phyloP scores from a whole-genome alignment of 768 basidiomycete genomes.

The Cyclocybe aegerita region DNA sequence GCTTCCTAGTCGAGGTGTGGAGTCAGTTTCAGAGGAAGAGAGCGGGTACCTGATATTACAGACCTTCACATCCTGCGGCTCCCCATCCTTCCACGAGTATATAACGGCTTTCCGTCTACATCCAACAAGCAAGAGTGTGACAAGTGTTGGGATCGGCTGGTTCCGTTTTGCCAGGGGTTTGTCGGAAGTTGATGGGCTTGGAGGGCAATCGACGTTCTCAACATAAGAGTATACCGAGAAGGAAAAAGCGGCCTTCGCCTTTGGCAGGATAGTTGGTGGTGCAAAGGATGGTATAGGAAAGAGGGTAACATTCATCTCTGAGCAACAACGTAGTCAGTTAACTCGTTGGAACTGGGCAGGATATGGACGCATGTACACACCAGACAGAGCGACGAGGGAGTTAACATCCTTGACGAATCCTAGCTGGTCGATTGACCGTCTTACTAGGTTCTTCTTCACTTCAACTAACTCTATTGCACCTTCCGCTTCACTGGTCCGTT shows the following conservation, averaged over 20 bases:
- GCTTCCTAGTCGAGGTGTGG: conserved; percentile 58
- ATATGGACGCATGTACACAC: conserved; percentile 39
- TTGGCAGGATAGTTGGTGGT: conserved; percentile 68
- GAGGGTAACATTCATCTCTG: conserved; percentile 74
- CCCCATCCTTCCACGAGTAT: conserved; percentile 86
- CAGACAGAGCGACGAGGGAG: conserved; percentile 81
- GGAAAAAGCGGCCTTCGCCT: conserved; percentile 80
- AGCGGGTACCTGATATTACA: conserved; percentile 8
- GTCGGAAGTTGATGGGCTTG: conserved; percentile 23
- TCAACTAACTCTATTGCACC: conserved; percentile 51
- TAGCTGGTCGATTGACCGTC: conserved; percentile 83
- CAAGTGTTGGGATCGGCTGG: conserved; percentile 57
- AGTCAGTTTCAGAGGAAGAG: not conserved
- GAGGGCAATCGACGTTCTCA: conserved; percentile 37
- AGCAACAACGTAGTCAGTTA: not conserved
- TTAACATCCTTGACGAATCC: conserved; percentile 85
- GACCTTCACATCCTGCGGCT: conserved; percentile 72
- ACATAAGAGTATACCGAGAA: conserved; percentile 74
- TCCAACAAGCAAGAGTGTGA: conserved; percentile 82
- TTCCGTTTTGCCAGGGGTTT: conserved; percentile 20
- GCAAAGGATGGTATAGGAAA: conserved; percentile 74
- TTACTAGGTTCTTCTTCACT: conserved; percentile 61
- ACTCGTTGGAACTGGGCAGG: not conserved
- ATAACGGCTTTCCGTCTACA: conserved; percentile 84
- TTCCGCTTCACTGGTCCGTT: conserved; percentile 24